Conservation (phyloP, 495 filamentous ascomycete genomes). For the Talaromyces thailandensis region DNA sequence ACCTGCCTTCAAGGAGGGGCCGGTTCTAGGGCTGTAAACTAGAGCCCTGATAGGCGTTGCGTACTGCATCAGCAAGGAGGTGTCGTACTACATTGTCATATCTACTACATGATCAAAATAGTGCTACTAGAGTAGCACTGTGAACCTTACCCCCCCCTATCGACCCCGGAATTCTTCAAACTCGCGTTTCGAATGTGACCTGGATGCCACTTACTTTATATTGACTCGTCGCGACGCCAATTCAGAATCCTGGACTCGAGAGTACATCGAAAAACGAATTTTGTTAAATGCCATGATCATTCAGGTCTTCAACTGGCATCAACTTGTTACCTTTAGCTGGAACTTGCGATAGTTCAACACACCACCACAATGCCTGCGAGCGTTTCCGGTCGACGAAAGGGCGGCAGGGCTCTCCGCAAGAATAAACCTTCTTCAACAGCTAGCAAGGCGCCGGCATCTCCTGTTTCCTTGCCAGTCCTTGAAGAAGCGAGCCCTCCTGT, state of each 20-base stretch:
- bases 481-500: not conserved
- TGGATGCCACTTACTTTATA: not conserved
- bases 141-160: not conserved
- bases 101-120: not conserved
- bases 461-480: not conserved
- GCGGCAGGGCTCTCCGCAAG: not conserved
- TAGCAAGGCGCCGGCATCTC: not conserved
- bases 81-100: not conserved
- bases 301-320: not conserved
- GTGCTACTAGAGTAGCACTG: not conserved
- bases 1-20: not conserved
- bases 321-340: not conserved
- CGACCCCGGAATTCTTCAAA: not conserved
- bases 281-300: not conserved
- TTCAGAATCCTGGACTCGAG: not conserved
- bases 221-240: not conserved
- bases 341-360: not conserved
- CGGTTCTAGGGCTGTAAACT: not conserved
- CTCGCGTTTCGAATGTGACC: not conserved
- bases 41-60: not conserved
- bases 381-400: constrained; percentile 4
- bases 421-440: not conserved
- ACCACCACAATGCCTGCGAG: constrained; percentile 1
- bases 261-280: not conserved
- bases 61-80: constrained; percentile 1